phyloP scores from a whole-genome alignment of 148 eudicot species.

The Rheum nobile region DNA sequence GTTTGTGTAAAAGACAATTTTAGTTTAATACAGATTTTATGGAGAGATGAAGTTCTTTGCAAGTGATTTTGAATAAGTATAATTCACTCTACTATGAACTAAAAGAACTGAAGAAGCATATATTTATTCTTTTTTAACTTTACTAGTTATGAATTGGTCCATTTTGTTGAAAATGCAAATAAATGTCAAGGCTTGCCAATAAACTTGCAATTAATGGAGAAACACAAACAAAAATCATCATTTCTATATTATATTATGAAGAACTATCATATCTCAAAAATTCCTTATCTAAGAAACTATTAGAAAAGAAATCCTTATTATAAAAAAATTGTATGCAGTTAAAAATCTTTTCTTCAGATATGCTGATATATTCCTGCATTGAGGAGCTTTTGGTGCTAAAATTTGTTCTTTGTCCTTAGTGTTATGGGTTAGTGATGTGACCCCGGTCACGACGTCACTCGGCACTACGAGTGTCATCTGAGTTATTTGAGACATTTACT shows the following conservation, averaged over 20 bases:
- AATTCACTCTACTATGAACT: background rate
- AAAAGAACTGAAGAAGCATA: too few relatives aligned
- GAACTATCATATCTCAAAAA: background rate
- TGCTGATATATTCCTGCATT: background rate
- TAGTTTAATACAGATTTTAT: background rate
- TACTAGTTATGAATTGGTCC: too few relatives aligned
- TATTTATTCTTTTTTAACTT: too few relatives aligned
- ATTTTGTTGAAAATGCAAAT: too few relatives aligned
- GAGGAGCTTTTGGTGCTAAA: background rate
- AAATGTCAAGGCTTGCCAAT: too few relatives aligned
- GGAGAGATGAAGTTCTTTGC: background rate
- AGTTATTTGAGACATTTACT: too few relatives aligned
- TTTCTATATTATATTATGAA: background rate
- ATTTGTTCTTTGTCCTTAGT: background rate
- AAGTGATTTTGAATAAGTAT: background rate
- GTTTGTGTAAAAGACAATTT: background rate
- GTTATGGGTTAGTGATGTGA: background rate
- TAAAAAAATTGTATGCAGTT: background rate
- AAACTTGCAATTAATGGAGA: too few relatives aligned
- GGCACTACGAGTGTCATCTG: too few relatives aligned
- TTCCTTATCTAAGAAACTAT: background rate
- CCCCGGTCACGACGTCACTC: too few relatives aligned
- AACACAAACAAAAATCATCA: too few relatives aligned
- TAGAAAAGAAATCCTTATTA: too few relatives aligned
- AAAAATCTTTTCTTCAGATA: background rate